Conservation (phyloP, 1,284 basidiomycete genomes). For the Boletus semigastroideus region DNA sequence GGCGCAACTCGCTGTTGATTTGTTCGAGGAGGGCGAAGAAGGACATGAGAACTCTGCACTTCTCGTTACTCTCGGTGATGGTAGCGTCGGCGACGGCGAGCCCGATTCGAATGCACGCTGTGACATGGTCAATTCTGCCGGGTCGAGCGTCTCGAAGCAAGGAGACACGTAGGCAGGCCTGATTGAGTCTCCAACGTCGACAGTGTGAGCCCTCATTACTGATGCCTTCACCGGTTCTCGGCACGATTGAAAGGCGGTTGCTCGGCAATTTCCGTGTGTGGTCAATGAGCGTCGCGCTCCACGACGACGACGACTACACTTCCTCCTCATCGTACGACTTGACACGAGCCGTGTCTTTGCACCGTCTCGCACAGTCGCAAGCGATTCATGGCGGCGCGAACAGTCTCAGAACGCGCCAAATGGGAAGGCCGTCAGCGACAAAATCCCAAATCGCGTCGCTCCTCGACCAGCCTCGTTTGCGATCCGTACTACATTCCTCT, state of each 20-base stretch:
- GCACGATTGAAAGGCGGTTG: neutral
- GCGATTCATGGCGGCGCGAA: constrained; percentile 15
- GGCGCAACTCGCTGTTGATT: too few relatives aligned
- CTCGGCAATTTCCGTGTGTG: constrained; percentile 19
- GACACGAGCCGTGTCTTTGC: neutral
- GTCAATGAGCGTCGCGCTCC: constrained; percentile 7
- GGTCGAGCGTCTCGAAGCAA: too few relatives aligned
- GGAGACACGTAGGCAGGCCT: too few relatives aligned
- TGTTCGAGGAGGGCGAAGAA: too few relatives aligned
- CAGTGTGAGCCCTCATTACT: too few relatives aligned
- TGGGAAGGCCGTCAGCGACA: constrained; percentile 21
- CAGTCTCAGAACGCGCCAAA: constrained; percentile 14
- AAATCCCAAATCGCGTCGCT: constrained; percentile 9
- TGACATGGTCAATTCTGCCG: too few relatives aligned
- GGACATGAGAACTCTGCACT: too few relatives aligned
- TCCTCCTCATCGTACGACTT: neutral
- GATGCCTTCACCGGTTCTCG: too few relatives aligned
- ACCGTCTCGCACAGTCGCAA: neutral
- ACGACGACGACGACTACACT: neutral
- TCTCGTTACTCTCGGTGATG: too few relatives aligned
- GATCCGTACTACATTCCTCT: constrained; percentile 10
- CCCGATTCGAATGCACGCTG: too few relatives aligned
- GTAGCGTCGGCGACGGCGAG: too few relatives aligned
- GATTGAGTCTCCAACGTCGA: too few relatives aligned
- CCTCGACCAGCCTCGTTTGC: constrained; percentile 14